Evolutionary conservation across 169 alveolate genomes (phyloP).

Genomic region (Plasmodium gaboni): DNA sequence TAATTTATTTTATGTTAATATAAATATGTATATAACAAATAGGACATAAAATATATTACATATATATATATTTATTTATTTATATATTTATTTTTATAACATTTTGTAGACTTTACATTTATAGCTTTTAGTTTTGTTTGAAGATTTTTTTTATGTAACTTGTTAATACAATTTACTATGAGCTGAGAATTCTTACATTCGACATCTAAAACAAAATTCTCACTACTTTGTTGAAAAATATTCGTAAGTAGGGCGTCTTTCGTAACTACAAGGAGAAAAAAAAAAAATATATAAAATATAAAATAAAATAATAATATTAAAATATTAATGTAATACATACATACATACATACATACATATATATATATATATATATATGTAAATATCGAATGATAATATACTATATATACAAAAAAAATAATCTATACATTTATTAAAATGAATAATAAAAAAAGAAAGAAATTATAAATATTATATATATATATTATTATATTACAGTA

Average conservation of each 20-base stretch:
- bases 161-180: constrained; percentile 57
- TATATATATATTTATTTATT: background rate
- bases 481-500: constrained; percentile 24
- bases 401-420: background rate
- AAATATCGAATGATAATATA: background rate
- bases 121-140: constrained; percentile 63
- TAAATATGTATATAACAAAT: background rate
- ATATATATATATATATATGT: background rate
- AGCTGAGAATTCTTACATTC: constrained; percentile 44
- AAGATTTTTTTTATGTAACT: constrained; percentile 45
- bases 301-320: too few relatives aligned
- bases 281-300: background rate
- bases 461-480: too few relatives aligned
- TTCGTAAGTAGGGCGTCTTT: constrained; percentile 49
- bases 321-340: too few relatives aligned
- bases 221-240: constrained; percentile 9
- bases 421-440: background rate
- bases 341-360: too few relatives aligned
- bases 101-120: constrained; percentile 14
- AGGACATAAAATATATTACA: background rate
- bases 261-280: constrained; percentile 19
- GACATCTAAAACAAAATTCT: constrained; percentile 8
- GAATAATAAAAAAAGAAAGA: background rate
- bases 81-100: background rate
- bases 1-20: background rate